Evolutionary conservation across 139 green algal genomes (phyloP).

Genomic region (Chlamydomonas eustigma): DNA sequence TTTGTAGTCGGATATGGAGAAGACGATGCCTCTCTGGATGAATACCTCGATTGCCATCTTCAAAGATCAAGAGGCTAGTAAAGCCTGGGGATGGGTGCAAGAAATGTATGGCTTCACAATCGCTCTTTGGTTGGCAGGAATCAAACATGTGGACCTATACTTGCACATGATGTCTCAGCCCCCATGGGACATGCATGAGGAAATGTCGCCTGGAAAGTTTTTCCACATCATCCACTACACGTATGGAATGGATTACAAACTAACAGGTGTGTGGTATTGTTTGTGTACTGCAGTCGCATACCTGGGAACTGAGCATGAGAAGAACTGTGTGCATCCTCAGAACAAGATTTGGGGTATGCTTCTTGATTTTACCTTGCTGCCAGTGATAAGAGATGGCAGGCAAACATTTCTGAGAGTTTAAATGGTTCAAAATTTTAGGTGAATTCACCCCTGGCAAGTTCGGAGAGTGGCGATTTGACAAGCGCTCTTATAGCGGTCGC

Average conservation of each 20-base stretch:
- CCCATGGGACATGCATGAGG: slow-evolving; percentile 78
- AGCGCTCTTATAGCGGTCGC: slow-evolving; percentile 67
- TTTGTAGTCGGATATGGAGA: slow-evolving; percentile 55
- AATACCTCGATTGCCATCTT: slow-evolving; percentile 89
- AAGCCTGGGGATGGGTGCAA: slow-evolving; percentile 82
- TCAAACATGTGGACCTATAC: slow-evolving; percentile 62
- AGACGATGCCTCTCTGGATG: slow-evolving; percentile 77
- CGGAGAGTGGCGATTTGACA: slow-evolving; percentile 94
- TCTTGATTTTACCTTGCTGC: not conserved
- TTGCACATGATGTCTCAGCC: slow-evolving; percentile 74
- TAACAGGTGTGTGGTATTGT: not conserved
- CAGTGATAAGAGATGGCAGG: no score
- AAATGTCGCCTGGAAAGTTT: slow-evolving; percentile 32
- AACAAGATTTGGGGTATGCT: no score
- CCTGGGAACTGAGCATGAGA: no score
- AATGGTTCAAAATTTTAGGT: no score
- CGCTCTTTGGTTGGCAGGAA: slow-evolving; percentile 47
- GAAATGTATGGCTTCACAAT: slow-evolving; percentile 97
- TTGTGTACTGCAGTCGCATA: not conserved
- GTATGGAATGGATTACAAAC: slow-evolving; percentile 91
- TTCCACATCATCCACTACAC: slow-evolving; percentile 97
- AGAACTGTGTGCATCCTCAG: no score
- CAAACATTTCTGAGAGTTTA: no score
- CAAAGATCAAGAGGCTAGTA: slow-evolving; percentile 77
- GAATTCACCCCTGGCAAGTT: slow-evolving; percentile 78